A percentile compares a stretch with the other conserved stretches of the same genome.
These are phyloP conservation scores for Fusarium chaquense DNA, from an alignment of 2,329 filamentous ascomycete species.

Conservation along the genomic window DNA sequence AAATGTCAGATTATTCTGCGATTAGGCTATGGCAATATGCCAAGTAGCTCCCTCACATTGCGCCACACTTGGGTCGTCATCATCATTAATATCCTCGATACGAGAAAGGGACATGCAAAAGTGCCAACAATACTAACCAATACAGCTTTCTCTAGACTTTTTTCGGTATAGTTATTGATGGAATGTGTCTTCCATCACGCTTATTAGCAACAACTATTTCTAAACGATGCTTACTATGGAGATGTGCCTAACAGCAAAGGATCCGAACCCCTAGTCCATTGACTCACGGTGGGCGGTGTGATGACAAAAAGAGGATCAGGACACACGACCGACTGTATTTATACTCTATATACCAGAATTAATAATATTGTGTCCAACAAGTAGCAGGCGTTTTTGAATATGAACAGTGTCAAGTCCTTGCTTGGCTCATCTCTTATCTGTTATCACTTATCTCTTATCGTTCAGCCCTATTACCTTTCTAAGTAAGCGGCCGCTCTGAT, in stretches of 20 bases:
- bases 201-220: neutral
- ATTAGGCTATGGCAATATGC: constrained; percentile 13
- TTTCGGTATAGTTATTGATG: no score
- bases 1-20: constrained; percentile 4
- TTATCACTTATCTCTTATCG: neutral
- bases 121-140: neutral
- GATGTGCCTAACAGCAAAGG: neutral
- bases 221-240: neutral
- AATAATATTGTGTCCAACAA: no score
- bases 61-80: constrained; percentile 26
- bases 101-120: neutral
- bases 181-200: no score
- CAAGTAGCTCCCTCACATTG: constrained; percentile 8
- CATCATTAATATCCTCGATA: neutral
- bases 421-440: neutral
- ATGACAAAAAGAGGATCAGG: neutral
- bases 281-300: neutral
- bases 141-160: neutral
- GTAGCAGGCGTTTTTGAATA: no score
- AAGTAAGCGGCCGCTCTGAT: neutral
- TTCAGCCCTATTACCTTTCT: constrained; percentile 14
- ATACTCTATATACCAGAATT: neutral
- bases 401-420: neutral
- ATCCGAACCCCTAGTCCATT: neutral
- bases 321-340: neutral